Percentiles rank a stretch among this genome's conserved stretches.
Conservation (phyloP, 805 yeast genomes). For the Kodamaea kaohsiungensis region DNA sequence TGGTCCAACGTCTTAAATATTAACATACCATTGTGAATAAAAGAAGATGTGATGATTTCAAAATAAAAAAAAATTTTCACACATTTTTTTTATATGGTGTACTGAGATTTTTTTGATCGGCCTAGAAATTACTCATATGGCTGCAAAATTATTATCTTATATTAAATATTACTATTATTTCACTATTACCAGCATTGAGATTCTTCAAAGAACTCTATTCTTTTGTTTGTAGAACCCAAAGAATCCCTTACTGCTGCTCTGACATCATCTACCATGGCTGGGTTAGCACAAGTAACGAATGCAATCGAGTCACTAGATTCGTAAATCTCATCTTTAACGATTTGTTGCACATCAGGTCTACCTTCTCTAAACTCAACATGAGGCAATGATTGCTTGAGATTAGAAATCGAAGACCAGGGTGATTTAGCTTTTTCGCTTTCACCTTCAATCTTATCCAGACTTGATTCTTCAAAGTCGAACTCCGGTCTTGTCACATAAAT, state of each 20-base stretch:
- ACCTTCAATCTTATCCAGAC: neutral
- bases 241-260: slow-evolving; percentile 42
- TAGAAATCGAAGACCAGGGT: neutral
- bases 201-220: slow-evolving; percentile 66
- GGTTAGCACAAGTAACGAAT: slow-evolving; percentile 34
- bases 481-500: slow-evolving; percentile 31
- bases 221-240: slow-evolving; percentile 26
- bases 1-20: slow-evolving; percentile 17
- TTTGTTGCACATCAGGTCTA: slow-evolving; percentile 10
- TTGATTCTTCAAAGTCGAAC: neutral
- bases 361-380: slow-evolving; percentile 43
- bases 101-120: neutral
- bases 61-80: slow-evolving; percentile 6
- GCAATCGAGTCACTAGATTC: slow-evolving; percentile 17
- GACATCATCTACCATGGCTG: slow-evolving; percentile 32
- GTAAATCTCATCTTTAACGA: slow-evolving; percentile 9
- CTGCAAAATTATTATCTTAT: neutral
- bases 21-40: slow-evolving; percentile 18
- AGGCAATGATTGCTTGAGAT: slow-evolving; percentile 1
- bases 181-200: slow-evolving; percentile 4
- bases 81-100: neutral
- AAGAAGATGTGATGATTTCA: neutral
- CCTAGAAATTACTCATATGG: neutral
- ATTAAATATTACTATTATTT: too few species aligned
- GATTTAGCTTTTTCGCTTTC: neutral